Percentiles rank a stretch among this genome's conserved stretches.
Evolutionary conservation across 352 stramenopile species (phyloP).

Genomic region (Pythium utonaiense): DNA sequence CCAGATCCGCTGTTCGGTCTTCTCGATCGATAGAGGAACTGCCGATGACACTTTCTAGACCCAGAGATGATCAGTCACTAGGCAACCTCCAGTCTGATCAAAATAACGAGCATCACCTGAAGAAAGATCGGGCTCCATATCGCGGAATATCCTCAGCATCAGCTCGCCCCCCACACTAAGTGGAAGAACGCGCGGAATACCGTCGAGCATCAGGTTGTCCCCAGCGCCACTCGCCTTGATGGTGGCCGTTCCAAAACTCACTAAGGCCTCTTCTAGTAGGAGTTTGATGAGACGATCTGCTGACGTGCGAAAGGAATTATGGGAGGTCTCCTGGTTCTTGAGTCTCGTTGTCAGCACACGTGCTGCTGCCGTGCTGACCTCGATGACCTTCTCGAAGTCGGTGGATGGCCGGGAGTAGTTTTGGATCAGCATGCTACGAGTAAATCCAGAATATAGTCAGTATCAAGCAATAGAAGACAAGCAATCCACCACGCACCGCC

Average conservation of each 20-base stretch:
- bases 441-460: neutral
- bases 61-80: too few species aligned
- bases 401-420: constrained; percentile 26
- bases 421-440: constrained; percentile 25
- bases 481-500: constrained; percentile 3
- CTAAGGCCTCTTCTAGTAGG: constrained; percentile 21
- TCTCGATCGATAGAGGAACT: too few species aligned
- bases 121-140: constrained; percentile 14
- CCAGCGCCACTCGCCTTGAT: neutral
- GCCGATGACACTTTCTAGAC: too few species aligned
- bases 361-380: constrained; percentile 30
- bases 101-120: neutral
- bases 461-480: constrained; percentile 1
- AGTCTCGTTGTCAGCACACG: constrained; percentile 21
- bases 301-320: constrained; percentile 4
- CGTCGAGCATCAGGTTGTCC: constrained; percentile 8
- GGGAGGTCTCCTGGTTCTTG: constrained; percentile 6
- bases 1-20: too few species aligned
- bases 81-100: too few species aligned
- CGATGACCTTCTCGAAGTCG: constrained; percentile 36
- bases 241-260: constrained; percentile 16
- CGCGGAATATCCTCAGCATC: constrained; percentile 16
- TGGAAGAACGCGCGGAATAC: neutral
- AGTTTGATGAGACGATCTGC: constrained; percentile 21
- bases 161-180: neutral